Evolutionary conservation across 345 rosid species (phyloP), one percentile per base, ranked within the genome.

Genomic region (Eucalyptus melliodora): DNA sequence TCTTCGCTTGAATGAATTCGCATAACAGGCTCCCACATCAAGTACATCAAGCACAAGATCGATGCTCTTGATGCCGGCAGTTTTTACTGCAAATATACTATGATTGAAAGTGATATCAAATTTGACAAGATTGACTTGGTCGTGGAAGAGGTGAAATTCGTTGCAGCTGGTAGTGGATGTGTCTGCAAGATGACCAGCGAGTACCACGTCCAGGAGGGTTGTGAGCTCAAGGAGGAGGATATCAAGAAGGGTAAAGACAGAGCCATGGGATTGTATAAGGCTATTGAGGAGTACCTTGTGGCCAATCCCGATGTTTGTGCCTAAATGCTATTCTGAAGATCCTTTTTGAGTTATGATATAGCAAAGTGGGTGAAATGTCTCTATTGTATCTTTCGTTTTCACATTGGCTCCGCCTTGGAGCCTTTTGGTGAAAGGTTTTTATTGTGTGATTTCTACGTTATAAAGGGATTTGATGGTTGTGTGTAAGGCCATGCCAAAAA

Each of bases 241-340:
- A 90, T 92, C 53, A 77, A 72, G 65, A 51, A 72, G 8, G 89
- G 91, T 19, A 87, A 89, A 37, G 80, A 80, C 45, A 89, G 47
- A 77, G 87, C 91, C 24, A 62, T 88, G 69, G 93, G 92, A 19
- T 50, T 92, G 47, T 89, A 34, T 59, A 90, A 89, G 88, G 90
- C 88, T 14, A 51, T 92, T 26, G 93, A 90, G 50, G 92, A 89
- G 7, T 92, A 90, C 89, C 89, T 92, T 42, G 21, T 88, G 50
- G 92, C 92, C 11, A 90, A 92, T 44, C 90, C 91, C 55, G 91
- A 88, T 14, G 89, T 81, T 40, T 92, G 87, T 40, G 81, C 47
- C 16, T 87, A 17, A 90, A 27, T 9, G 37, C 5, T 56, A 31
- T 51, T 0, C 1, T 44, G 19, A 59, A 59, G 4, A 24, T 59